A percentile compares a stretch with the other conserved stretches of the same genome.
These are phyloP conservation scores for Berberis vulgaris DNA, from an alignment of 164 flowering plant genomes.

Conservation along the genomic window DNA sequence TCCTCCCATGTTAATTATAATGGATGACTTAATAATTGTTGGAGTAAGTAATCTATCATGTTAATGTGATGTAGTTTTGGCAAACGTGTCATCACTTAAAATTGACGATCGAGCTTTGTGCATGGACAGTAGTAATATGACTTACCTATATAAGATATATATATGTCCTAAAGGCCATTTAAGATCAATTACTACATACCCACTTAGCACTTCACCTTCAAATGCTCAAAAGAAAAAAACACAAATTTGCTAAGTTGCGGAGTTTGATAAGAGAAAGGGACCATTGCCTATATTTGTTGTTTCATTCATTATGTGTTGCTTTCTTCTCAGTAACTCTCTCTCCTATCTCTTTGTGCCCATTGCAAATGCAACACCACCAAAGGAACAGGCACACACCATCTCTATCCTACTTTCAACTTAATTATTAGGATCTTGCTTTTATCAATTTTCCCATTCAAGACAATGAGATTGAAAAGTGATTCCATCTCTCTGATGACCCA, in stretches of 20 bases:
- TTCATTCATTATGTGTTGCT: slow-evolving; percentile 43
- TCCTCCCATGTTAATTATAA: neutral
- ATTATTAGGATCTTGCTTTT: slow-evolving; percentile 9
- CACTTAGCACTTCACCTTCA: neutral
- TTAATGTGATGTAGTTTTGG: no score
- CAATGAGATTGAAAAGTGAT: slow-evolving; percentile 4
- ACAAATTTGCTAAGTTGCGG: slow-evolving; percentile 11
- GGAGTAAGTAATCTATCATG: no score
- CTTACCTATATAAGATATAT: neutral
- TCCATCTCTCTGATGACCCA: slow-evolving; percentile 3
- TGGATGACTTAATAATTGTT: no score
- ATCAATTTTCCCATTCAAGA: slow-evolving; percentile 10
- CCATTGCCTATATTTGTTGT: slow-evolving; percentile 20
- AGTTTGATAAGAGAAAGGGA: slow-evolving; percentile 22
- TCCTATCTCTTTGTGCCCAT: slow-evolving; percentile 17
- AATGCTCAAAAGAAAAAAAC: neutral
- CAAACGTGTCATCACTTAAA: neutral
- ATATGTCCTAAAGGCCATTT: neutral
- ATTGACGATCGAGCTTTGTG: slow-evolving; percentile 4
- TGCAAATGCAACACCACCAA: slow-evolving; percentile 18
- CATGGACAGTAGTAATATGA: neutral
- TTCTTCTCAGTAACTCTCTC: slow-evolving; percentile 27
- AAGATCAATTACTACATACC: neutral
- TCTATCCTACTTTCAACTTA: neutral
- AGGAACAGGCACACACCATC: slow-evolving; percentile 14